These are phyloP conservation scores for Hemileccinum impolitum DNA, from an alignment of 768 basidiomycete genomes.

Conservation along the genomic window DNA sequence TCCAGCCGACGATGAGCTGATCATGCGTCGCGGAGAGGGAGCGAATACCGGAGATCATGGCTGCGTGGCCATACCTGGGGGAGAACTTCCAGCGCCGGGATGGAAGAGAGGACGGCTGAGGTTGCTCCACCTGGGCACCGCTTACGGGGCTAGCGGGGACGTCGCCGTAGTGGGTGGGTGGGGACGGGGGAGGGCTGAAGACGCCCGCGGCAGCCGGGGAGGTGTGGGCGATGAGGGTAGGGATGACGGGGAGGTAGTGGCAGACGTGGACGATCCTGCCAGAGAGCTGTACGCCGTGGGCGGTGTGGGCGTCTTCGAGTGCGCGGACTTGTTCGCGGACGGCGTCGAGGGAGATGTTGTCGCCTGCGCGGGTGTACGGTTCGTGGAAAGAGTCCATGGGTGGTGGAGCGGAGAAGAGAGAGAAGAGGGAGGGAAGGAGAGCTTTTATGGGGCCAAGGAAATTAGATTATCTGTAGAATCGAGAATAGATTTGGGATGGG, in stretches of 20 bases:
- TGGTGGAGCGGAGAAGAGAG: constrained; percentile 3
- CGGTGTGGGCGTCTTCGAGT: constrained; percentile 70
- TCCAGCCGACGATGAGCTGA: constrained; percentile 92
- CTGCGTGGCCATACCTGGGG: constrained; percentile 85
- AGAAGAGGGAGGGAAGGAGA: background rate
- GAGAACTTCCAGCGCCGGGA: constrained; percentile 64
- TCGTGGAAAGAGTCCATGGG: constrained; percentile 72
- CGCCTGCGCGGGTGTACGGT: constrained; percentile 60
- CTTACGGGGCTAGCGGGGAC: constrained; percentile 37
- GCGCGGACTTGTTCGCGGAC: constrained; percentile 68
- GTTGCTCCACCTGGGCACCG: background rate
- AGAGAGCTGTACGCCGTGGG: constrained; percentile 69
- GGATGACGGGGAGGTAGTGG: constrained; percentile 82
- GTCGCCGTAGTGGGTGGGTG: constrained; percentile 55
- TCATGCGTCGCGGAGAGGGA: constrained; percentile 81
- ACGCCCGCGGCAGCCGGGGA: constrained; percentile 41
- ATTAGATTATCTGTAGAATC: constrained; percentile 28
- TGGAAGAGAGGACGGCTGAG: constrained; percentile 14
- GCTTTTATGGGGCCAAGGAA: constrained; percentile 20
- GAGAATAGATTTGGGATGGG: constrained; percentile 27
- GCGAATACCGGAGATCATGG: constrained; percentile 92
- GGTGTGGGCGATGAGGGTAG: constrained; percentile 49
- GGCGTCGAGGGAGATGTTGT: constrained; percentile 66
- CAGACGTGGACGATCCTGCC: constrained; percentile 91
- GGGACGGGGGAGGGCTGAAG: constrained; percentile 75